Percentiles rank a stretch among this genome's conserved stretches.
phyloP scores from a whole-genome alignment of 352 stramenopile species.

The Phytophthora pluvialis region DNA sequence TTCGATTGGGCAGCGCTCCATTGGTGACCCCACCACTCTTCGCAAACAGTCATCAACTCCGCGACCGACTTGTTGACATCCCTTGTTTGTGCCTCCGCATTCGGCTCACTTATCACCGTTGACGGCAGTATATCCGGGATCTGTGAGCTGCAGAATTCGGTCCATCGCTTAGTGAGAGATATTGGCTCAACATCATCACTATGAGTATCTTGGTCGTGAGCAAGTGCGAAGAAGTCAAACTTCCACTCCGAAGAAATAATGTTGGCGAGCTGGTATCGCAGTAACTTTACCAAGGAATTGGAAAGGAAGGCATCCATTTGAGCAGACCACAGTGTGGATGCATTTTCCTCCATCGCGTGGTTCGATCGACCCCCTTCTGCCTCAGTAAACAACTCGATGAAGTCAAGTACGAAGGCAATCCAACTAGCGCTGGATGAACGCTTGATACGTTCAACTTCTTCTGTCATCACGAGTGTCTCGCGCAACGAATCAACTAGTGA shows the following conservation, averaged over 20 bases:
- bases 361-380: slow-evolving; percentile 7
- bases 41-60: slow-evolving; percentile 30
- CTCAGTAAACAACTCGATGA: slow-evolving; percentile 15
- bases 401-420: slow-evolving; percentile 25
- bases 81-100: slow-evolving; percentile 12
- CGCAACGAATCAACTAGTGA: slow-evolving; percentile 19
- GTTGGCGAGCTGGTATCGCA: slow-evolving; percentile 39
- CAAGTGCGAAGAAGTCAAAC: slow-evolving; percentile 33
- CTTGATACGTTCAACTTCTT: slow-evolving; percentile 21
- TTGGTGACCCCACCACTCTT: slow-evolving; percentile 22
- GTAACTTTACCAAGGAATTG: slow-evolving; percentile 28
- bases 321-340: slow-evolving; percentile 18
- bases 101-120: slow-evolving; percentile 5
- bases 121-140: slow-evolving; percentile 50
- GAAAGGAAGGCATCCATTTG: slow-evolving; percentile 35
- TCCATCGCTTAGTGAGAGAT: slow-evolving; percentile 36
- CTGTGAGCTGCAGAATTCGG: slow-evolving; percentile 33
- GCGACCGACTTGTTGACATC: slow-evolving; percentile 22
- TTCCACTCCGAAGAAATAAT: slow-evolving; percentile 57
- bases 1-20: slow-evolving; percentile 25
- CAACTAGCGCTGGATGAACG: slow-evolving; percentile 22
- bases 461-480: slow-evolving; percentile 5
- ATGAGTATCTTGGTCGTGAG: background rate
- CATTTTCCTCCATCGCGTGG: slow-evolving; percentile 5
- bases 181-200: background rate